Percentiles rank a stretch among this genome's conserved stretches.
These are phyloP conservation scores for Atkinsonella hypoxylon DNA, from an alignment of 2,329 filamentous ascomycete species.

Conservation along the genomic window DNA sequence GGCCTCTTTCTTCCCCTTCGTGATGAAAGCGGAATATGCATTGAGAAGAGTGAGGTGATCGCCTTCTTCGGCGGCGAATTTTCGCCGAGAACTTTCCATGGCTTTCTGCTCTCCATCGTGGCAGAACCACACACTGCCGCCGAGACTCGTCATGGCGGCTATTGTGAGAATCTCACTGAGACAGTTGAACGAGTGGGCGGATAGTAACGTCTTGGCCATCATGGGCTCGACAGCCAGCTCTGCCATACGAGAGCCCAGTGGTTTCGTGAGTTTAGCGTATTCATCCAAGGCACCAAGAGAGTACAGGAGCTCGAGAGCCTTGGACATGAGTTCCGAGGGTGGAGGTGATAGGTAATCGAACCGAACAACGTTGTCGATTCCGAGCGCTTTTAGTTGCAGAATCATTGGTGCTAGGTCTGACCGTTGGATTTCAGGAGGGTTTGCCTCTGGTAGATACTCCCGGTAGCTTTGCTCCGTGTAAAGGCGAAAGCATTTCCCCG, in stretches of 20 bases:
- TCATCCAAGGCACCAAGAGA: slow-evolving; percentile 77
- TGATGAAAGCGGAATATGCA: slow-evolving; percentile 81
- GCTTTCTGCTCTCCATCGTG: slow-evolving; percentile 66
- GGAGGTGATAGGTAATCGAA: slow-evolving; percentile 85
- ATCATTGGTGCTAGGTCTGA: slow-evolving; percentile 82
- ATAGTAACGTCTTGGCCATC: slow-evolving; percentile 81
- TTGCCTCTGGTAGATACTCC: slow-evolving; percentile 50
- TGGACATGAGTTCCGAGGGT: slow-evolving; percentile 71
- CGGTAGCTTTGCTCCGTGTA: slow-evolving; percentile 70
- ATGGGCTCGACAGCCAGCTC: slow-evolving; percentile 89
- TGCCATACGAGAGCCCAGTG: slow-evolving; percentile 82
- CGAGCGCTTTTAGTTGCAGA: slow-evolving; percentile 85
- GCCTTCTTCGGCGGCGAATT: slow-evolving; percentile 85
- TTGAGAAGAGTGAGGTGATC: slow-evolving; percentile 90
- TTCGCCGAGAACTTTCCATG: slow-evolving; percentile 61
- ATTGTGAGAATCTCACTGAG: slow-evolving; percentile 81
- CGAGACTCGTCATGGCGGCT: slow-evolving; percentile 83
- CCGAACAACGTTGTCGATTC: slow-evolving; percentile 84
- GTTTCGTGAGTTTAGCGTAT: slow-evolving; percentile 80
- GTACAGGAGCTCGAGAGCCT: slow-evolving; percentile 78
- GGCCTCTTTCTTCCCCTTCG: slow-evolving; percentile 68
- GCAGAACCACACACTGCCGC: slow-evolving; percentile 72
- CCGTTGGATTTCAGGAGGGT: slow-evolving; percentile 81
- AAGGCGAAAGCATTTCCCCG: slow-evolving; percentile 88
- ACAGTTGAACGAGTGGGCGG: slow-evolving; percentile 63